Conservation (phyloP, 2,329 filamentous ascomycete genomes). For the Coniochaeta sp. region DNA sequence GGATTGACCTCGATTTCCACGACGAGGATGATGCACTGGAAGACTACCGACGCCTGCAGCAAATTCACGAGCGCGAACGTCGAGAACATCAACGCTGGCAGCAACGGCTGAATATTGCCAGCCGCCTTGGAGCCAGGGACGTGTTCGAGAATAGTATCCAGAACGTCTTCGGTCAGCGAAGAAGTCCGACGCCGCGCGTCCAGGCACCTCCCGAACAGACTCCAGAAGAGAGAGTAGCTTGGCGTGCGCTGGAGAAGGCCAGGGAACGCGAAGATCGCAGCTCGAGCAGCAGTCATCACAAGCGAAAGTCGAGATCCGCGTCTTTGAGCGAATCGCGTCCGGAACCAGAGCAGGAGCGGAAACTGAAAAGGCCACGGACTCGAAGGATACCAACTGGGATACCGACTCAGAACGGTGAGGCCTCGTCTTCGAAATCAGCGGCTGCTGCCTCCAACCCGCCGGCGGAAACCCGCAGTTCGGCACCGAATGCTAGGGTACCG, state of each 20-base stretch:
- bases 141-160: conserved; percentile 60
- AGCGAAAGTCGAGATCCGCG: conserved; percentile 66
- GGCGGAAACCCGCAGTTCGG: conserved; percentile 10
- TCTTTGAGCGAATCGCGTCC: conserved; percentile 63
- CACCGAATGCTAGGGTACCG: conserved; percentile 20
- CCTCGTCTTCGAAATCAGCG: conserved; percentile 26
- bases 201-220: conserved; percentile 38
- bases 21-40: conserved; percentile 61
- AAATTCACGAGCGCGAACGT: conserved; percentile 42
- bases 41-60: conserved; percentile 46
- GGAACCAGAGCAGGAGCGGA: conserved; percentile 74
- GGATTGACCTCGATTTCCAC: conserved; percentile 77
- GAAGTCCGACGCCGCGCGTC: conserved; percentile 35
- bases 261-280: conserved; percentile 53
- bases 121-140: conserved; percentile 67
- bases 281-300: conserved; percentile 48
- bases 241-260: conserved; percentile 85
- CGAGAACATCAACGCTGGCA: conserved; percentile 70
- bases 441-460: conserved; percentile 8
- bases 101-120: conserved; percentile 73
- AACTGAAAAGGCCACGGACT: conserved; percentile 80
- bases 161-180: conserved; percentile 50
- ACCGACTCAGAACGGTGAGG: conserved; percentile 37
- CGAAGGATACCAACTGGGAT: conserved; percentile 58
- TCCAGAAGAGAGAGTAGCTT: conserved; percentile 70